These are phyloP conservation scores for Komagataella pseudopastoris DNA, from an alignment of 805 yeast genomes.

Conservation along the genomic window DNA sequence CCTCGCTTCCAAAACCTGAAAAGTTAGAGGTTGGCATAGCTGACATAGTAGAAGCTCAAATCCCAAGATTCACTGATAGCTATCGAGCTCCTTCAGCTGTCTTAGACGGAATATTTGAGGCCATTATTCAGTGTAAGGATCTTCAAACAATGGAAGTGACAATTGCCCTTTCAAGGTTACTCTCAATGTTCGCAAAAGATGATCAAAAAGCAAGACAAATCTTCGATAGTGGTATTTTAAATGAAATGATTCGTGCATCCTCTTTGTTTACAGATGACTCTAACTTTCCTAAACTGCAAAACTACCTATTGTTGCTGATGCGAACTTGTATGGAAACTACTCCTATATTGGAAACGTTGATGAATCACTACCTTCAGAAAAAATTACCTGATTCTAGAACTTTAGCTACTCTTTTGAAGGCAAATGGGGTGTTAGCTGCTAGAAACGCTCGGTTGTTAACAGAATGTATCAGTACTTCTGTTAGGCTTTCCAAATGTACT, in stretches of 20 bases:
- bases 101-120: constrained; percentile 24
- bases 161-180: constrained; percentile 35
- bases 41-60: neutral
- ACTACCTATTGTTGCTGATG: constrained; percentile 36
- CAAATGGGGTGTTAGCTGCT: neutral
- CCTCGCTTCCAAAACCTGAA: constrained; percentile 36
- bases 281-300: constrained; percentile 23
- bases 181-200: constrained; percentile 38
- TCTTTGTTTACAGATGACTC: constrained; percentile 24
- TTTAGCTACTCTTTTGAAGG: neutral
- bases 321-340: constrained; percentile 61
- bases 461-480: neutral
- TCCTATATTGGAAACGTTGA: constrained; percentile 30
- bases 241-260: constrained; percentile 24
- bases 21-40: constrained; percentile 17
- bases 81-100: constrained; percentile 9
- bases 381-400: constrained; percentile 21
- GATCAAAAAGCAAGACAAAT: constrained; percentile 25
- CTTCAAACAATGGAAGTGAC: constrained; percentile 34
- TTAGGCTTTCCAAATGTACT: neutral
- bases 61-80: constrained; percentile 7
- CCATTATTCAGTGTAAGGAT: constrained; percentile 24
- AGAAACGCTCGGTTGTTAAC: neutral
- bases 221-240: constrained; percentile 31
- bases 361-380: constrained; percentile 34